Percentiles rank a stretch among this genome's conserved stretches.
Conservation (phyloP, 1,284 basidiomycete species). For the Hypsizygus ulmarius region DNA sequence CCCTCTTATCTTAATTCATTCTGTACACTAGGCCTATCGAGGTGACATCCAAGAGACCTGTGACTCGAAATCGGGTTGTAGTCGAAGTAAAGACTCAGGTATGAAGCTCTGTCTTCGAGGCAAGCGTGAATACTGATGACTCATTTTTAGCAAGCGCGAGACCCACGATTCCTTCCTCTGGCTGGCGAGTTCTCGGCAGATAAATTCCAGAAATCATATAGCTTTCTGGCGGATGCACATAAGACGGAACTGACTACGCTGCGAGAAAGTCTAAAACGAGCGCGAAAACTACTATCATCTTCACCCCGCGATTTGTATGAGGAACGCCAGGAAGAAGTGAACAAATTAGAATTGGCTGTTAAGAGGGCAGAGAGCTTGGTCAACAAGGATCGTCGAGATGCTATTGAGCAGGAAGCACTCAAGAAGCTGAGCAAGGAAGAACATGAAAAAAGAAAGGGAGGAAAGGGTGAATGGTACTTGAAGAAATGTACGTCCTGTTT, state of each 20-base stretch:
- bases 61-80: constrained; percentile 74
- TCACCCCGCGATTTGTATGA: constrained; percentile 65
- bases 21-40: constrained; percentile 66
- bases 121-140: background rate
- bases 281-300: constrained; percentile 63
- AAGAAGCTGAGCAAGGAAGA: constrained; percentile 64
- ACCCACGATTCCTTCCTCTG: constrained; percentile 85
- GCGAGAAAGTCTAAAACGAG: constrained; percentile 63
- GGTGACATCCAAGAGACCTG: constrained; percentile 84
- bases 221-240: constrained; percentile 75
- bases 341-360: constrained; percentile 74
- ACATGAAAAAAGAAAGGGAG: constrained; percentile 66
- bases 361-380: constrained; percentile 78
- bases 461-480: constrained; percentile 86
- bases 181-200: constrained; percentile 70
- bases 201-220: constrained; percentile 75
- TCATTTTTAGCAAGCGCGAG: constrained; percentile 64
- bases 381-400: constrained; percentile 71
- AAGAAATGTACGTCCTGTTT: constrained; percentile 66
- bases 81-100: constrained; percentile 72
- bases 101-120: constrained; percentile 26
- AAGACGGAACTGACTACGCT: constrained; percentile 67
- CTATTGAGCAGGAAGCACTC: constrained; percentile 67
- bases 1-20: background rate
- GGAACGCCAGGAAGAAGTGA: constrained; percentile 69